phyloP scores from a whole-genome alignment of 768 basidiomycete genomes.

The Hericium alpestre region DNA sequence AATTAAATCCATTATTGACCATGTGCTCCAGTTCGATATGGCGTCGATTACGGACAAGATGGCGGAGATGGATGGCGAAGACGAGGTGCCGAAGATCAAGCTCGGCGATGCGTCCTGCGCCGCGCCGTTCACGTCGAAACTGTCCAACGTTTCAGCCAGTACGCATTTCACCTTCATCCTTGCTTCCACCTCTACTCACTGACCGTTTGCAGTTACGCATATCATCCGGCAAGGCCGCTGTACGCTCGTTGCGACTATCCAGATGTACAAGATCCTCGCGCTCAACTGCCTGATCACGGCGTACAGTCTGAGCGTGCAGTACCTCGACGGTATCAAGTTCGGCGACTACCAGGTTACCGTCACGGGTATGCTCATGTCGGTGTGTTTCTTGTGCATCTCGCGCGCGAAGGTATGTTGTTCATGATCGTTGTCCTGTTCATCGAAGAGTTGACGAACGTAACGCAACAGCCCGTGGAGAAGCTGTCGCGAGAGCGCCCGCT shows the following conservation, averaged over 20 bases:
- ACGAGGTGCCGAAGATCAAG: slow-evolving; percentile 95
- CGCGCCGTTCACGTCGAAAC: slow-evolving; percentile 95
- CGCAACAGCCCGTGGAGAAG: slow-evolving; percentile 81
- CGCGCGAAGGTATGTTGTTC: slow-evolving; percentile 70
- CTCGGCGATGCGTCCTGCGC: slow-evolving; percentile 99
- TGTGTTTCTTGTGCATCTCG: slow-evolving; percentile 97
- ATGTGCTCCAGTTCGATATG: slow-evolving; percentile 57
- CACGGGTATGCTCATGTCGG: slow-evolving; percentile 94
- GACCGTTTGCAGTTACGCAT: slow-evolving; percentile 58
- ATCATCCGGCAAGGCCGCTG: slow-evolving; percentile 98
- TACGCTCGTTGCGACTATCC: slow-evolving; percentile 95
- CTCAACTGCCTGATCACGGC: slow-evolving; percentile 97
- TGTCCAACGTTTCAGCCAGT: slow-evolving; percentile 97
- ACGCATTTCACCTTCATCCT: slow-evolving; percentile 28
- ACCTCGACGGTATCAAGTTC: slow-evolving; percentile 97
- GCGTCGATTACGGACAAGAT: slow-evolving; percentile 72
- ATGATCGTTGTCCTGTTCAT: not conserved
- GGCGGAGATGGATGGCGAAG: slow-evolving; percentile 89
- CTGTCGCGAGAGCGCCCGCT: slow-evolving; percentile 88
- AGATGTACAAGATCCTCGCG: slow-evolving; percentile 99
- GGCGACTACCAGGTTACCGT: slow-evolving; percentile 98
- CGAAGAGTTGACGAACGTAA: not conserved
- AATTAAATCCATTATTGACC: not conserved
- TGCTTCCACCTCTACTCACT: not conserved
- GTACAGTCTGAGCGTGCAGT: slow-evolving; percentile 95